Evolutionary conservation across 1,139 yeast genomes (phyloP), one percentile per base, ranked within the genome.

Genomic region (Taiozyma sp.): DNA sequence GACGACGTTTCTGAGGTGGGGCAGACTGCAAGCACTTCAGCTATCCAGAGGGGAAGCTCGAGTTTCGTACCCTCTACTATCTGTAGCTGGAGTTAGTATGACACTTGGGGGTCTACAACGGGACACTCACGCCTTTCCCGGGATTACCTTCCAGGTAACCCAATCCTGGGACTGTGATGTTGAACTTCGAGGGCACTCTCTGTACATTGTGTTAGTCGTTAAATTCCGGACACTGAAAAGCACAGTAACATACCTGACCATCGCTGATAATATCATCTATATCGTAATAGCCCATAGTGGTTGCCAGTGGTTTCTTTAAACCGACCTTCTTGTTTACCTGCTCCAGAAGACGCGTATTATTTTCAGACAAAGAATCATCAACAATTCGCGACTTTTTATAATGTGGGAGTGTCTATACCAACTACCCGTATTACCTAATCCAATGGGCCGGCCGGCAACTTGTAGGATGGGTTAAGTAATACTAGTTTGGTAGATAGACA

Each of bases 11-110:
- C 65, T 64, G 59, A 51, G 6, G 53, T 41, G 66, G 70, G 73
- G 43, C 79, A 75, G 41, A 76, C 73, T 1, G 95, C 96, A 43
- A 93, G 69, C 5, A 87, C 78, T 56, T 83, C 84, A 0, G 97
- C 95, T 45, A 93, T 69, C 99, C 99, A 93, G 35, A 90, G 67
- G 1, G 99, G 98, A 42, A 93, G 73, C 53, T 88, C 95, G 6
- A 89, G 65, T 61, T 83, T 83, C 2, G 95, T 76, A 43, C 83
- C 85, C 59, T 81, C 76, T 50, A 73, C 71, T 19, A 88, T 76
- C n/a, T 45, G 28, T n/a, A 9, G 14, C 19, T 8, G 14, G 16
- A 19, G 41, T 37, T 21, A 37, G 41, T 37, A 37, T 28, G 30
- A 28, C 30, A 24, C 11, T 28, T 28, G 7, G 10, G 13, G 30